Base-by-base conservation (phyloP, 108 stramenopile species). In the Pseudonitzschia delicatissima region DNA sequence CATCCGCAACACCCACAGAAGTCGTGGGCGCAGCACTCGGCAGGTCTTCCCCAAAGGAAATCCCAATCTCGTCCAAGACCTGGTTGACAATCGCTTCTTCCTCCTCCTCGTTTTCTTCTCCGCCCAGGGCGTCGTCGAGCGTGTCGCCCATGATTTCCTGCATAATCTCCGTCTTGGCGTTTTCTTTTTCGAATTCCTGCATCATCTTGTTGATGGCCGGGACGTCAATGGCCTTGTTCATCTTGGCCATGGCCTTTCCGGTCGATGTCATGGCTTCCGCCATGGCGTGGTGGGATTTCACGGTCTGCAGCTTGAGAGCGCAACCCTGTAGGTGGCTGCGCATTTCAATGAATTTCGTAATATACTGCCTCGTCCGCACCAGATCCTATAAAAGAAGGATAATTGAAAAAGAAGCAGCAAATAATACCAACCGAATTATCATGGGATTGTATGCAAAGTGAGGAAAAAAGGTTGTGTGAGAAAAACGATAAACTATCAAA, bases 261-360 rank as follows among this genome's bases (percentile, higher is more conserved):
- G 95, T 95, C 44, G 69, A 76, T 50, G 79, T 72, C 96, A 98
- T 97, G 8, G 96, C 95, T 34, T 88, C 85, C 0, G 95, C 96
- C 96, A 98, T 96, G 25, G 98, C 98, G 35, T 94, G 83, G 53
- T 98, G 96, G 26, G 88, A 91, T 39, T 93, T 92, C 8, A 98
- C 95, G 0, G 96, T 97, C 68, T 97, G 95, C 25, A 98, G 74
- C 71, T 98, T 96, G 45, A 98, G 77, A 23, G 89, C 89, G 39
- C 89, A 92, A 13, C 94, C 95, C 63, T 96, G 94, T 45, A 98
- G 76, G 62, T 97, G 96, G 70, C 87, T 88, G 36, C 96, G 80
- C 92, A 98, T 96, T 66, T 97, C 98, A 63, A 98, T 96, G 67
- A 98, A 97, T 72, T 93, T 95, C 26, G 96, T 90, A 26, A 97